Base-by-base conservation (phyloP, 2,329 filamentous ascomycete species). In the Macrophomina tecta region DNA sequence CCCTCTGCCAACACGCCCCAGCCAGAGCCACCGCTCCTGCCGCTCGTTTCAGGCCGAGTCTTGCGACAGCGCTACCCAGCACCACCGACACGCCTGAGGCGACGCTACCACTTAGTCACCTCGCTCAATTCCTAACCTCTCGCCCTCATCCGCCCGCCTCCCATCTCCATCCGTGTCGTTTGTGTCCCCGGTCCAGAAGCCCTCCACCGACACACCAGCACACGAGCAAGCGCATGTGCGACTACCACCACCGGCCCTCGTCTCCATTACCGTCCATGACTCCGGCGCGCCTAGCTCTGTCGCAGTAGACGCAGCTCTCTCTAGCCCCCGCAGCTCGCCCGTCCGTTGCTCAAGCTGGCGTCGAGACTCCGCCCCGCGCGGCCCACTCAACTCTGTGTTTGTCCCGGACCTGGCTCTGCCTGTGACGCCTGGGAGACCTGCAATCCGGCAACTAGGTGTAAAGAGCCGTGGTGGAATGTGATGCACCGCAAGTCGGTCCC, bases 381-480 rank as follows among this genome's bases (percentile, higher is more conserved):
- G 68, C 53, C 67, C 45, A 42, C 55, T 32, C 72, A 74, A 65
- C 70, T 73, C 66, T 62, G 58, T 45, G 72, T 75, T 67, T 78
- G 76, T 69, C 72, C 76, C 65, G 73, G 72, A 63, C 70, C 73
- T 64, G 73, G 76, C 51, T 9, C 48, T 34, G 11, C 34, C 63
- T 34, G 23, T 28, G 58, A 56, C 40, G 8, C 18, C 34, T 49
- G 36, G 48, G 62, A 53, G 7, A 34, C 28, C 46, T 74, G 72
- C 58, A 76, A 70, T 68, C 75, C 74, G 68, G 73, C 74, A 65
- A 71, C 73, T 66, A 74, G 73, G 68, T 78, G 78, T 73, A 77
- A 76, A 65, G 74, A 77, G 38, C 71, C 78, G 67, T 78, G 76
- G 76, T 61, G 55, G 65, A 75, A 71, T 75, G 76, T 79, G 42